Evolutionary conservation across 2,329 filamentous ascomycete species (phyloP).

Genomic region (Aspergillus sojae): DNA sequence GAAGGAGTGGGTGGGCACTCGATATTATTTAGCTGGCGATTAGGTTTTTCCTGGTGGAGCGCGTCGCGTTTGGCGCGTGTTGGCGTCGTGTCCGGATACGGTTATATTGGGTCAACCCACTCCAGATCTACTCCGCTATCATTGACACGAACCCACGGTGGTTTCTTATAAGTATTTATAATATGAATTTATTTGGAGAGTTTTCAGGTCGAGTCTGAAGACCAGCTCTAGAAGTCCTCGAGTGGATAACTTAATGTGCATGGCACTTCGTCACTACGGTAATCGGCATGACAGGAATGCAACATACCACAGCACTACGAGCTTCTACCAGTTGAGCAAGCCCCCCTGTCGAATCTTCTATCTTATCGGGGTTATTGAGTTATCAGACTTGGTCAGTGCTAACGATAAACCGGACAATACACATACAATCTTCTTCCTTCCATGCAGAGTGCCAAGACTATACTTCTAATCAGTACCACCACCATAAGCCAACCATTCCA

Average conservation of each 20-base stretch:
- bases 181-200: not conserved
- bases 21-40: slow-evolving; percentile 1
- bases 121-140: not conserved
- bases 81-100: slow-evolving; percentile 16
- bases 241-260: not conserved
- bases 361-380: not conserved
- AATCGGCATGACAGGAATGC: slow-evolving; percentile 15
- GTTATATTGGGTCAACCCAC: slow-evolving; percentile 17
- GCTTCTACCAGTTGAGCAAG: not conserved
- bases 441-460: not conserved
- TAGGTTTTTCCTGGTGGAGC: slow-evolving; percentile 16
- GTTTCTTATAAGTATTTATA: not conserved
- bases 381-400: not conserved
- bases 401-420: not conserved
- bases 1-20: slow-evolving; percentile 1
- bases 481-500: not conserved
- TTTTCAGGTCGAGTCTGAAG: not conserved
- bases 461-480: not conserved
- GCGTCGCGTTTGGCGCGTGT: slow-evolving; percentile 25
- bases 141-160: not conserved
- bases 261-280: slow-evolving; percentile 18
- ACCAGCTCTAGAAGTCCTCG: not conserved
- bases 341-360: not conserved
- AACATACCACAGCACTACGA: slow-evolving; percentile 11
- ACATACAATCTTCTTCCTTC: not conserved